Conservation (phyloP, 2,329 filamentous ascomycete species). For the Cadophora sp. region DNA sequence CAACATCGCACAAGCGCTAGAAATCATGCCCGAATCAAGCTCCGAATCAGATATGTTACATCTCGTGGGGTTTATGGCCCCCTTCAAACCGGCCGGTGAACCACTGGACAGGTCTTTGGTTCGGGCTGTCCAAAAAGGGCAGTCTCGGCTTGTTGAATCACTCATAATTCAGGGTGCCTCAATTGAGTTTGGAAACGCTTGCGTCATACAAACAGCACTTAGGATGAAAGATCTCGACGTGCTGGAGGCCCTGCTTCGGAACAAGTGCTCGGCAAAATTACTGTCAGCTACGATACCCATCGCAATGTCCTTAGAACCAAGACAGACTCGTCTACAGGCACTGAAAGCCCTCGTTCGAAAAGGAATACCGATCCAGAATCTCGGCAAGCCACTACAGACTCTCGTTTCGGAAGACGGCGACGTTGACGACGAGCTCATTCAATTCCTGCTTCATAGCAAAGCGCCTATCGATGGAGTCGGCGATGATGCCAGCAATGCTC, state of each 20-base stretch:
- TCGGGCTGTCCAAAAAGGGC: slow-evolving; percentile 14
- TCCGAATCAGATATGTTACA: slow-evolving; percentile 20
- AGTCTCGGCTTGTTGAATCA: slow-evolving; percentile 7
- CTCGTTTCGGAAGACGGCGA: slow-evolving; percentile 20
- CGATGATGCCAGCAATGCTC: slow-evolving; percentile 9
- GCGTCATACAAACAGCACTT: slow-evolving; percentile 20
- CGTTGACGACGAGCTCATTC: slow-evolving; percentile 20
- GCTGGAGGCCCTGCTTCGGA: slow-evolving; percentile 15
- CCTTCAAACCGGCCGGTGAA: slow-evolving; percentile 8
- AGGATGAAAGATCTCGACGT: slow-evolving; percentile 14
- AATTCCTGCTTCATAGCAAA: slow-evolving; percentile 18
- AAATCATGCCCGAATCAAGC: slow-evolving; percentile 16
- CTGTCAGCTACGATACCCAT: slow-evolving; percentile 20
- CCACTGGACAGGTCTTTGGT: slow-evolving; percentile 18
- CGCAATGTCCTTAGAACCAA: slow-evolving; percentile 18
- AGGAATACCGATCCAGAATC: slow-evolving; percentile 15
- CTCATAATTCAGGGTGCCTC: slow-evolving; percentile 17
- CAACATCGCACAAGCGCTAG: slow-evolving; percentile 11
- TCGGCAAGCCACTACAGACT: slow-evolving; percentile 12
- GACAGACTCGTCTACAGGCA: slow-evolving; percentile 15
- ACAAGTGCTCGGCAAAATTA: slow-evolving; percentile 14
- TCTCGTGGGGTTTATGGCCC: slow-evolving; percentile 18
- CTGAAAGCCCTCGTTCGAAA: slow-evolving; percentile 18
- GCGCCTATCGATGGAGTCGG: slow-evolving; percentile 22
- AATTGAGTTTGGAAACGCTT: slow-evolving; percentile 22